These are phyloP conservation scores for Herpetospermum pedunculosum DNA, from an alignment of 306 rosid species.

Conservation along the genomic window DNA sequence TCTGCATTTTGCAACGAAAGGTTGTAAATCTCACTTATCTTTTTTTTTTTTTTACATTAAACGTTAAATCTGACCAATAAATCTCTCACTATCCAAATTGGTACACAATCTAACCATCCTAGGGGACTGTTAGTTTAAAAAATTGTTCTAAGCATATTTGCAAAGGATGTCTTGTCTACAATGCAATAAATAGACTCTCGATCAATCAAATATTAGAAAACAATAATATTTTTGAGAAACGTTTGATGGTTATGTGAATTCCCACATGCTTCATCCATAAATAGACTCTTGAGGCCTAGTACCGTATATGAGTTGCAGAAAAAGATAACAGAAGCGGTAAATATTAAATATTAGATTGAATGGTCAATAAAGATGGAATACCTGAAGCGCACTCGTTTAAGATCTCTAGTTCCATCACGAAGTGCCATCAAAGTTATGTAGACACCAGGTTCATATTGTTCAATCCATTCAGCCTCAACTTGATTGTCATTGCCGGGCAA, in stretches of 20 bases:
- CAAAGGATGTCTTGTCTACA: background rate
- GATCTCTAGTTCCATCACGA: constrained; percentile 75
- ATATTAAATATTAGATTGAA: too few relatives aligned
- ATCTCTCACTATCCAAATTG: background rate
- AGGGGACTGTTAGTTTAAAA: background rate
- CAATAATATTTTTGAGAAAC: background rate
- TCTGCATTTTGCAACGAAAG: background rate
- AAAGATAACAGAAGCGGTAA: too few relatives aligned
- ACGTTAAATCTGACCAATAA: too few relatives aligned
- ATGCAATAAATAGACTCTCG: background rate
- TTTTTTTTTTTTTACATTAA: too few relatives aligned
- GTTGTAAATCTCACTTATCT: background rate
- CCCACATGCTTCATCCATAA: background rate
- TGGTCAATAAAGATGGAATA: constrained; percentile 19
- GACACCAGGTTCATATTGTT: constrained; percentile 92
- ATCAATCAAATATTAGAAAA: background rate
- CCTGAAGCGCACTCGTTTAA: constrained; percentile 98
- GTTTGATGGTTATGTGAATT: background rate
- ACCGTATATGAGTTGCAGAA: background rate
- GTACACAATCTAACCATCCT: background rate
- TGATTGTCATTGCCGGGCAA: constrained; percentile 32
- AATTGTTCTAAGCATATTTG: background rate
- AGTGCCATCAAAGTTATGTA: constrained; percentile 72
- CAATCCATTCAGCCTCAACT: constrained; percentile 77
- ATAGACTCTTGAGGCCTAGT: background rate